These are phyloP conservation scores for Plasmopara halstedii DNA, from an alignment of 352 stramenopile species.

Conservation along the genomic window DNA sequence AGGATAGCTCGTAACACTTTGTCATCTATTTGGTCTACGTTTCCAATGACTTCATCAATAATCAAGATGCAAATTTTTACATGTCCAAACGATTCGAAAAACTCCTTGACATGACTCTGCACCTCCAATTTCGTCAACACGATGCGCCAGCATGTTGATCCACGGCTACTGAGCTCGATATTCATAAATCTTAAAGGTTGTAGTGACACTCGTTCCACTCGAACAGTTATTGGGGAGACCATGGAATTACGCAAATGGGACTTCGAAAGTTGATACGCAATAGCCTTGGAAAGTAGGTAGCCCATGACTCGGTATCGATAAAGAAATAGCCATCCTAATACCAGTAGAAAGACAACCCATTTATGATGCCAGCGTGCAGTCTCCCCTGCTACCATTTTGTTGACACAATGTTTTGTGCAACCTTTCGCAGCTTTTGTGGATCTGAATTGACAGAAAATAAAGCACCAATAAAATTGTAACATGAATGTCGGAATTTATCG, in stretches of 20 bases:
- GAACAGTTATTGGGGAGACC: constrained; percentile 18
- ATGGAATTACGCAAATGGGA: constrained; percentile 3
- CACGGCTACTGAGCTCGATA: constrained; percentile 28
- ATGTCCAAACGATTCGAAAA: constrained; percentile 68
- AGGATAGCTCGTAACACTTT: constrained; percentile 22
- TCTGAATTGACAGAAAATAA: no score
- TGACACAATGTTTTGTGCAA: constrained; percentile 11
- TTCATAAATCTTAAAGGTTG: constrained; percentile 37
- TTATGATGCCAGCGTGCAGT: constrained; percentile 47
- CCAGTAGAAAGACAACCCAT: constrained; percentile 36
- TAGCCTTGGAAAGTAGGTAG: constrained; percentile 32
- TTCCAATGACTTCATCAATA: constrained; percentile 37
- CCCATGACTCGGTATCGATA: constrained; percentile 50
- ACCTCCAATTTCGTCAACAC: constrained; percentile 41
- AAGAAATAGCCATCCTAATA: constrained; percentile 42
- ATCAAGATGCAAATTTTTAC: constrained; percentile 60
- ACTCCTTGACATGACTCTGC: constrained; percentile 43
- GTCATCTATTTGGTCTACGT: constrained; percentile 34
- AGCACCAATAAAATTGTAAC: no score
- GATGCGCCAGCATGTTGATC: constrained; percentile 27
- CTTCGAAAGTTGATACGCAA: constrained; percentile 32
- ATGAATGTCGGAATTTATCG: no score
- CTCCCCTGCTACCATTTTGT: constrained; percentile 16
- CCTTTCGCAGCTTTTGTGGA: constrained; percentile 18
- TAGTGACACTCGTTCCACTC: constrained; percentile 39